A percentile compares a stretch with the other conserved stretches of the same genome.
These are phyloP conservation scores for Clonostachys rosea DNA, from an alignment of 2,329 filamentous ascomycete genomes.

Conservation along the genomic window DNA sequence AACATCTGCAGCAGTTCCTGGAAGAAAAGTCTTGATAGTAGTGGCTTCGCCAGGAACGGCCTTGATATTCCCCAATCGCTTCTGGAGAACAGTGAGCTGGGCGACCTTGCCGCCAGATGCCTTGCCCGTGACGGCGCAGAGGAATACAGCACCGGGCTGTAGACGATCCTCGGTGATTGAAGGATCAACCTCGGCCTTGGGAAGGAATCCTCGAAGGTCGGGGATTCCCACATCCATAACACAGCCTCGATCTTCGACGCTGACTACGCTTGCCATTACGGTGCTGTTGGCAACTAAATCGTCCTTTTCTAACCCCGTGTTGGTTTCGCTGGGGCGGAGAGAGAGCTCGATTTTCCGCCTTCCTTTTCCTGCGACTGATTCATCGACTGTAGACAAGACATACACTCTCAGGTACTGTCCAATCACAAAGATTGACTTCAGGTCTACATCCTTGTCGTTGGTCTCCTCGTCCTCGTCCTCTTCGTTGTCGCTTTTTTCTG, in stretches of 20 bases:
- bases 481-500: conserved; percentile 49
- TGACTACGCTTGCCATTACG: conserved; percentile 82
- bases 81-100: conserved; percentile 74
- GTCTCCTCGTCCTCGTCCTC: conserved; percentile 43
- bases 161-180: conserved; percentile 61
- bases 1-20: conserved; percentile 85
- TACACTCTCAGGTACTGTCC: conserved; percentile 87
- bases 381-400: conserved; percentile 74
- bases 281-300: conserved; percentile 73
- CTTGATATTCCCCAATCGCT: conserved; percentile 62
- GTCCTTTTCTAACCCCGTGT: conserved; percentile 66
- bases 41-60: conserved; percentile 70
- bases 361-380: conserved; percentile 53
- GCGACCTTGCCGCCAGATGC: conserved; percentile 76
- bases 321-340: conserved; percentile 72
- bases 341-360: conserved; percentile 87
- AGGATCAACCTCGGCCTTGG: conserved; percentile 72
- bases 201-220: conserved; percentile 75
- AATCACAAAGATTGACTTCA: conserved; percentile 69
- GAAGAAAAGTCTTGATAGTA: conserved; percentile 84
- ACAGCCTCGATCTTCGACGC: conserved; percentile 92
- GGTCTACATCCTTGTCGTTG: conserved; percentile 59
- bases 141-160: conserved; percentile 77
- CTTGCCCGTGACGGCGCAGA: conserved; percentile 76
- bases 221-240: conserved; percentile 87